These are phyloP conservation scores for Salix purpurea DNA, from an alignment of 345 rosid genomes.

Conservation along the genomic window DNA sequence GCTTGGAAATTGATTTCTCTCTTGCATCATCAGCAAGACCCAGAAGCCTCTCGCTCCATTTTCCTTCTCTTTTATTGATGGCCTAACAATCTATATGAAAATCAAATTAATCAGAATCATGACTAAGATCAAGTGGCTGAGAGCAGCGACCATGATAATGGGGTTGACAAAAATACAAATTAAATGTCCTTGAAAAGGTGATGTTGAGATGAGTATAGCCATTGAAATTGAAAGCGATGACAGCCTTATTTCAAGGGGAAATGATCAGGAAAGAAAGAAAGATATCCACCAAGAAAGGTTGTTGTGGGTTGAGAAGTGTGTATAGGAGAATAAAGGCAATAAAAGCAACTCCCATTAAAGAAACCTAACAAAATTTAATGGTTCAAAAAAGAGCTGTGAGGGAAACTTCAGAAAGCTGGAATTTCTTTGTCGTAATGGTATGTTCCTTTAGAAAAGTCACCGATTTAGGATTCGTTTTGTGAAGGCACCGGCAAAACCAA, in stretches of 20 bases:
- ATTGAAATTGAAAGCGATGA: slow-evolving; percentile 41
- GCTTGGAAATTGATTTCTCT: background rate
- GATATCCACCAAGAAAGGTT: slow-evolving; percentile 39
- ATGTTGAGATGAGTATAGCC: slow-evolving; percentile 46
- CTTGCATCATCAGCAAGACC: slow-evolving; percentile 11
- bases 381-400: slow-evolving; percentile 3
- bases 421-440: slow-evolving; percentile 37
- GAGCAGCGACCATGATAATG: slow-evolving; percentile 28
- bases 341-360: slow-evolving; percentile 28
- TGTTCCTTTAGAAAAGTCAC: slow-evolving; percentile 19
- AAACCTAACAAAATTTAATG: slow-evolving; percentile 28
- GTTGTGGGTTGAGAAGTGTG: slow-evolving; percentile 31
- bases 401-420: slow-evolving; percentile 16
- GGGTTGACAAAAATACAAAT: slow-evolving; percentile 22
- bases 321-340: slow-evolving; percentile 31
- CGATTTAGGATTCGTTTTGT: slow-evolving; percentile 19
- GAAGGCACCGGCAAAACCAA: slow-evolving; percentile 10
- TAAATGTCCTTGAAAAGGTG: slow-evolving; percentile 34
- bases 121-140: slow-evolving; percentile 29
- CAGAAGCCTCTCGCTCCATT: slow-evolving; percentile 8
- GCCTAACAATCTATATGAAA: slow-evolving; percentile 23
- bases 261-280: slow-evolving; percentile 24
- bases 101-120: slow-evolving; percentile 27
- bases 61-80: slow-evolving; percentile 16
- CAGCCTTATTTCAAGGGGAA: slow-evolving; percentile 41